These are phyloP conservation scores for Mortierella sp. DNA, from an alignment of 371 early-diverging fungal species.

Conservation along the genomic window DNA sequence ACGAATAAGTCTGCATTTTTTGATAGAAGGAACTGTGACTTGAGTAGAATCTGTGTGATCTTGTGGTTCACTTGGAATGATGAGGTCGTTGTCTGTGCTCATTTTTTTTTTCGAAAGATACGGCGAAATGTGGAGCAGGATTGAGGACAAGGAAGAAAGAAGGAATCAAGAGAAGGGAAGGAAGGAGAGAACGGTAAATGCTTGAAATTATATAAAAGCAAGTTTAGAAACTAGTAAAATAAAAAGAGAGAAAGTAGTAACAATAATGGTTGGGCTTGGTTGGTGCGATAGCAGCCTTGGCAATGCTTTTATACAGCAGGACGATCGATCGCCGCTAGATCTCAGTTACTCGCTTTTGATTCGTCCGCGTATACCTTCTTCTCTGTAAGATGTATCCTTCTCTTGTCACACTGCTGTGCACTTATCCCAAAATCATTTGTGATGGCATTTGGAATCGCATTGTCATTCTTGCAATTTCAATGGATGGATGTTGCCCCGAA, in stretches of 20 bases:
- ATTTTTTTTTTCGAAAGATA: neutral
- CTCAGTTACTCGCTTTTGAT: neutral
- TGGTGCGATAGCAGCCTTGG: neutral
- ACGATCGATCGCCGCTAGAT: neutral
- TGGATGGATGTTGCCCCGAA: neutral
- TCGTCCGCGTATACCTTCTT: neutral
- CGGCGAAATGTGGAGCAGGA: neutral
- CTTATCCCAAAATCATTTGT: neutral
- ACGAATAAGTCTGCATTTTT: conserved; percentile 2
- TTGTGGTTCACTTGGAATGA: neutral
- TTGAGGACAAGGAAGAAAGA: neutral
- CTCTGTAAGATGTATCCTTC: neutral
- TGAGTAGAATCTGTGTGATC: neutral
- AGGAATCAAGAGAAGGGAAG: neutral
- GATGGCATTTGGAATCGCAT: neutral
- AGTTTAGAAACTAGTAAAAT: neutral
- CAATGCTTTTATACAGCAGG: neutral
- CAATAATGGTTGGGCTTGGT: neutral
- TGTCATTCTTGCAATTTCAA: neutral
- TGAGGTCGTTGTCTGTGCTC: neutral
- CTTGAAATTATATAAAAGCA: neutral
- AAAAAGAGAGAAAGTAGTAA: neutral
- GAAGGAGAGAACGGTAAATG: neutral
- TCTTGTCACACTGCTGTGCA: neutral
- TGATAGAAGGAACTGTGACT: neutral